These are phyloP conservation scores for Camellia sinensis DNA, from an alignment of 148 eudicot genomes.

Conservation along the genomic window DNA sequence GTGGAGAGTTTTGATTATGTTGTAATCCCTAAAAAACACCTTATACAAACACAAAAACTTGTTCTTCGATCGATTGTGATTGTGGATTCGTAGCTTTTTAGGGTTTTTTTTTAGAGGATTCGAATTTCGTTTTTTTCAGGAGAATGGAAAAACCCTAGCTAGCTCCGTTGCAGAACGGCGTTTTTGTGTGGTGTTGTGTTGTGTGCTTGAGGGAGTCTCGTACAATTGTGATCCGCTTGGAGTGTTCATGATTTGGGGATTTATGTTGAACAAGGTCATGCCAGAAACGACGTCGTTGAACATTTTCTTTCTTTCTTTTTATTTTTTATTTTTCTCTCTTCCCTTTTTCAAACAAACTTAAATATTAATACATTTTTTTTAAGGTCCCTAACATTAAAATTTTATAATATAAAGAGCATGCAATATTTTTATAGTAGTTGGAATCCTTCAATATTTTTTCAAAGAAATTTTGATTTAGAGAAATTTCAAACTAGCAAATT, in stretches of 20 bases:
- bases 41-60: neutral
- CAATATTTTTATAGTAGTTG: too few relatives aligned
- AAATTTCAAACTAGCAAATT: too few relatives aligned
- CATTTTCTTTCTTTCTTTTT: too few relatives aligned
- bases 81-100: neutral
- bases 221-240: neutral
- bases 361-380: too few relatives aligned
- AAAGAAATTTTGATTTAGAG: too few relatives aligned
- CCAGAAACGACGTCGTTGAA: neutral
- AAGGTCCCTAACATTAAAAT: too few relatives aligned
- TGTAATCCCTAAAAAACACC: conserved; percentile 14
- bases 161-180: neutral
- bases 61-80: neutral
- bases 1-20: neutral
- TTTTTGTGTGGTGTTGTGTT: too few relatives aligned
- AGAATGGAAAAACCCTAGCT: conserved; percentile 15
- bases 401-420: too few relatives aligned
- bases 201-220: neutral
- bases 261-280: neutral
- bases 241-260: neutral
- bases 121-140: neutral
- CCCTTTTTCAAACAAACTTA: too few relatives aligned
- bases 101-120: conserved; percentile 6
- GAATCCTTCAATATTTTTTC: too few relatives aligned
- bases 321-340: too few relatives aligned